Evolutionary conservation across 2,329 filamentous ascomycete genomes (phyloP), one percentile per base, ranked within the genome.

Genomic region (Cladosporium sp.): DNA sequence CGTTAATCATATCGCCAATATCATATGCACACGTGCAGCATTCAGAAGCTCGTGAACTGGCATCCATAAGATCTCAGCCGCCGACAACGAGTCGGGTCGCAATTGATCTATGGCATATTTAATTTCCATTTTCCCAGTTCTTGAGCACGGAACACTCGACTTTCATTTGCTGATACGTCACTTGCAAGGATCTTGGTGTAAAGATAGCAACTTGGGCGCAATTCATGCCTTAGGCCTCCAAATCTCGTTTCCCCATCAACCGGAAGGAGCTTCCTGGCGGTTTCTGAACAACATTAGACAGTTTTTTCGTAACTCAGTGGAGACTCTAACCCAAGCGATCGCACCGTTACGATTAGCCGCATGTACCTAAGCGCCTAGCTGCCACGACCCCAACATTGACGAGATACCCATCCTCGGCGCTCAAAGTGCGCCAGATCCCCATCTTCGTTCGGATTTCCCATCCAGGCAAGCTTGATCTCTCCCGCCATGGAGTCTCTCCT

Each of bases 401-500:
- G 56, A 59, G 56, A 44, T 18, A 52, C 29, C 59, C 40, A 61
- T 46, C 40, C 18, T 16, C 44, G 59, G 46, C 46, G 46, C 40
- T 29, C 29, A 37, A 29, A 56, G 31, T 46, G 61, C 61, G 61
- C 44, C 50, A 44, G 35, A 46, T 37, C 23, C 23, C 26, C 35
- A 37, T 37, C 46, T 18, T 46, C 40, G 21, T 46, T 52, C 61
- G 61, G 50, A 10, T 56, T 23, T 56, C 33, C 35, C n/a, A n/a
- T n/a, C 50, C 61, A 56, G 52, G 59, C 37, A 62, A 49, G n/a
- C 28, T 29, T 37, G 28, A 26, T 8, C 52, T 33, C 10, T 21
- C 57, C 56, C 46, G 69, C 72, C 74, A 98, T 98, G 95, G 95
- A 98, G 82, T 88, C 91, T 62, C 86, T 98, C 31, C 85, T 98